Evolutionary conservation across 106 monocot species (phyloP).

Genomic region (Cymbidium sinense): DNA sequence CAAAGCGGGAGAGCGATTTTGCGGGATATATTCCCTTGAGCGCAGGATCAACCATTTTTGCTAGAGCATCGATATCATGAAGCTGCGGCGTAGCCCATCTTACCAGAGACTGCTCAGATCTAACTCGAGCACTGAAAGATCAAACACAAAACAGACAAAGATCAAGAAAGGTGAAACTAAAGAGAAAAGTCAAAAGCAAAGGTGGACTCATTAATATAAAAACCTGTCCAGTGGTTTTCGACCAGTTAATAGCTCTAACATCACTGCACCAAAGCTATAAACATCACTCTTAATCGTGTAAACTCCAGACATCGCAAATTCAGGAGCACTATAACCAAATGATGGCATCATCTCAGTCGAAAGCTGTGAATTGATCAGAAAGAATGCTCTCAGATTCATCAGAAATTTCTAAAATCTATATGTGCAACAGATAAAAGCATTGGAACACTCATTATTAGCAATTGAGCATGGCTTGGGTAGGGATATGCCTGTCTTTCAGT

Average conservation of each 20-base stretch:
- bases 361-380: conserved; percentile 25
- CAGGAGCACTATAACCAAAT: conserved; percentile 93
- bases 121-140: conserved; percentile 53
- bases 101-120: conserved; percentile 78
- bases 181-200: background rate
- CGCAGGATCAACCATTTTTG: conserved; percentile 90
- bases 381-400: background rate
- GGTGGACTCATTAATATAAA: background rate
- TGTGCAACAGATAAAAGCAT: background rate
- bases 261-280: conserved; percentile 88
- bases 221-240: conserved; percentile 95
- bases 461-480: background rate
- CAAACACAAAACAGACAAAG: background rate
- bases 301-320: conserved; percentile 84
- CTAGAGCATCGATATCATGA: conserved; percentile 81
- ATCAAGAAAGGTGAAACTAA: background rate
- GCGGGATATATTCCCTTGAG: conserved; percentile 86
- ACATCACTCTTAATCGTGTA: conserved; percentile 94
- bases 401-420: background rate
- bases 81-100: conserved; percentile 88
- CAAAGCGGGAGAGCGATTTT: conserved; percentile 88
- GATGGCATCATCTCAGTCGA: conserved; percentile 74
- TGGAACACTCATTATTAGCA: background rate
- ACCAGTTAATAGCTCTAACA: conserved; percentile 87
- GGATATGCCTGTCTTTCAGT: conserved; percentile 60